phyloP scores from a whole-genome alignment of 129 eudicot genomes.

The Mikania micrantha region DNA sequence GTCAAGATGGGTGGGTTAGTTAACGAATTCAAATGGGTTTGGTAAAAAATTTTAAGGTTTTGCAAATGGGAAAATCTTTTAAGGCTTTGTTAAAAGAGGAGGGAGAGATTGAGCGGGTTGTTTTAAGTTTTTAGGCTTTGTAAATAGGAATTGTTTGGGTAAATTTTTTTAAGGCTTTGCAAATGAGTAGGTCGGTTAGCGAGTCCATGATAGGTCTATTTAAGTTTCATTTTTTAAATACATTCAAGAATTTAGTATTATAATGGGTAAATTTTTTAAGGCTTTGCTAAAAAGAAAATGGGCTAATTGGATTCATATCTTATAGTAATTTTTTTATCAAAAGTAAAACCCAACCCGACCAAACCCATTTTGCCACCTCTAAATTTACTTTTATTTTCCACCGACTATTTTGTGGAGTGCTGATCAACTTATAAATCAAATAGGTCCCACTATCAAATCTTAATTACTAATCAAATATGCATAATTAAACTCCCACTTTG shows the following conservation, averaged over 20 bases:
- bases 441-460: constrained; percentile 4
- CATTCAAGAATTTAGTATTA: neutral
- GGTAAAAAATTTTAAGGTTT: neutral
- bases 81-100: too few species aligned
- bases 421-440: neutral
- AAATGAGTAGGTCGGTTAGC: too few species aligned
- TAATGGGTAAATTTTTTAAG: neutral
- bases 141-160: too few species aligned
- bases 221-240: neutral
- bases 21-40: neutral
- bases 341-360: neutral
- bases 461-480: neutral
- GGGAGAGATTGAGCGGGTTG: too few species aligned
- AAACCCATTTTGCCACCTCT: neutral
- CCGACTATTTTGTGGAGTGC: neutral
- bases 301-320: neutral
- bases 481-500: too few species aligned
- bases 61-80: too few species aligned
- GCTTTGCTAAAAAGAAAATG: neutral
- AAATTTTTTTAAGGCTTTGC: too few species aligned
- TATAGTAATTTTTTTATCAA: too few species aligned
- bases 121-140: too few species aligned
- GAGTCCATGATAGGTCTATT: too few species aligned
- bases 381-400: neutral
- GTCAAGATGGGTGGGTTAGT: neutral